These are phyloP conservation scores for Erodium moschatum DNA, from an alignment of 441 rosid genomes.

Conservation along the genomic window DNA sequence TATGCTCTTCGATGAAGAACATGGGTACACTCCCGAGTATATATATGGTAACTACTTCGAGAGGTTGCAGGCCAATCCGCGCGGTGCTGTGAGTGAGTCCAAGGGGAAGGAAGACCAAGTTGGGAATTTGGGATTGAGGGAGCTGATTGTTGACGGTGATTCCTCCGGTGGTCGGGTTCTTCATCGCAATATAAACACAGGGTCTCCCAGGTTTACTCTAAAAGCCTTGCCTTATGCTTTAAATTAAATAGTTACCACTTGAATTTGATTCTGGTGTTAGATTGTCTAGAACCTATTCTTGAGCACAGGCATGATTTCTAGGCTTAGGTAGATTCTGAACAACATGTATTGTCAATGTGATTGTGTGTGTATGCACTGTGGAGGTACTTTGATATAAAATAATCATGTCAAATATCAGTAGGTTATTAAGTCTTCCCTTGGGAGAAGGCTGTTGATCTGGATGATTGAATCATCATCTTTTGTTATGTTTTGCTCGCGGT, in stretches of 20 bases:
- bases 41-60: conserved; percentile 93
- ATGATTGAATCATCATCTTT: not conserved
- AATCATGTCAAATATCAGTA: not conserved
- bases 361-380: not conserved
- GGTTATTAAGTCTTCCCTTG: not conserved
- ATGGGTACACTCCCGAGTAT: conserved; percentile 49
- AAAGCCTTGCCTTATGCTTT: conserved; percentile 1
- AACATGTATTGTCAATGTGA: too few relatives aligned
- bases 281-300: not conserved
- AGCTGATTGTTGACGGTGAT: conserved; percentile 52
- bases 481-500: not conserved
- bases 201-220: conserved; percentile 43
- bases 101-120: conserved; percentile 33
- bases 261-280: not conserved
- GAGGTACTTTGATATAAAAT: not conserved
- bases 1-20: too few relatives aligned
- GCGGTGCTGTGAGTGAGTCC: conserved; percentile 17
- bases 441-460: not conserved
- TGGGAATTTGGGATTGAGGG: conserved; percentile 63
- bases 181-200: conserved; percentile 54
- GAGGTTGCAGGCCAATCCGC: conserved; percentile 49
- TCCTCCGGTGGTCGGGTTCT: conserved; percentile 52
- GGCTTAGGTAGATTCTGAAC: not conserved
- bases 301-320: not conserved
- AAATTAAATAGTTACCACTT: not conserved